These are phyloP conservation scores for Nakaseomyces nivariensis DNA, from an alignment of 1,139 yeast genomes.

Conservation along the genomic window DNA sequence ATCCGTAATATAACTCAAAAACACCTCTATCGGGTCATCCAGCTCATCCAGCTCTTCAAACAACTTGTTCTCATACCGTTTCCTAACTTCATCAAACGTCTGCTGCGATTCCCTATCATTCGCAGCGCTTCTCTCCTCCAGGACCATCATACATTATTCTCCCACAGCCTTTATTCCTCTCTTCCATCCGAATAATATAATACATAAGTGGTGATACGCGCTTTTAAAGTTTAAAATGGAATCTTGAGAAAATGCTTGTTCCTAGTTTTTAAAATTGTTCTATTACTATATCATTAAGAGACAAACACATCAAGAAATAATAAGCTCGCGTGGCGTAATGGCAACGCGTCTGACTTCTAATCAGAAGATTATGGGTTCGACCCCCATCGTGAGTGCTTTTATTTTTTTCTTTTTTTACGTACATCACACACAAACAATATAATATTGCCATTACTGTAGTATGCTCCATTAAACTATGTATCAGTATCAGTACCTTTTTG, in stretches of 20 bases:
- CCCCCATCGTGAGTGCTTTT: slow-evolving; percentile 45
- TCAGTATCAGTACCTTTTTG: too few species aligned
- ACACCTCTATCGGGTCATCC: slow-evolving; percentile 78
- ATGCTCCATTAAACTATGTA: too few species aligned
- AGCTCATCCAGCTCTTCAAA: slow-evolving; percentile 43
- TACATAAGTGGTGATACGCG: too few species aligned
- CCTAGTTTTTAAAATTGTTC: too few species aligned
- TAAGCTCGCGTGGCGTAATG: slow-evolving; percentile 49
- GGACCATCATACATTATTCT: not conserved
- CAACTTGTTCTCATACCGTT: slow-evolving; percentile 24
- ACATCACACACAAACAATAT: not conserved
- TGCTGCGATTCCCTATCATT: not conserved
- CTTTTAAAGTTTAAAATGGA: too few species aligned
- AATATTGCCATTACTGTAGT: not conserved
- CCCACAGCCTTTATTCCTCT: slow-evolving; percentile 28
- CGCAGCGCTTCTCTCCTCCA: slow-evolving; percentile 1
- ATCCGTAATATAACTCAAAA: slow-evolving; percentile 69
- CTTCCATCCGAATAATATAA: too few species aligned
- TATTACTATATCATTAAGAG: too few species aligned
- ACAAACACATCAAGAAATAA: not conserved
- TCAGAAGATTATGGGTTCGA: slow-evolving; percentile 53
- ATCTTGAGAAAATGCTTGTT: too few species aligned
- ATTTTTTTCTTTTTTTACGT: not conserved
- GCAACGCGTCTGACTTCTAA: slow-evolving; percentile 55
- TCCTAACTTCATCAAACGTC: not conserved